Evolutionary conservation across 441 rosid genomes (phyloP), one percentile per base, ranked within the genome.

Genomic region (Erodium trifolium): DNA sequence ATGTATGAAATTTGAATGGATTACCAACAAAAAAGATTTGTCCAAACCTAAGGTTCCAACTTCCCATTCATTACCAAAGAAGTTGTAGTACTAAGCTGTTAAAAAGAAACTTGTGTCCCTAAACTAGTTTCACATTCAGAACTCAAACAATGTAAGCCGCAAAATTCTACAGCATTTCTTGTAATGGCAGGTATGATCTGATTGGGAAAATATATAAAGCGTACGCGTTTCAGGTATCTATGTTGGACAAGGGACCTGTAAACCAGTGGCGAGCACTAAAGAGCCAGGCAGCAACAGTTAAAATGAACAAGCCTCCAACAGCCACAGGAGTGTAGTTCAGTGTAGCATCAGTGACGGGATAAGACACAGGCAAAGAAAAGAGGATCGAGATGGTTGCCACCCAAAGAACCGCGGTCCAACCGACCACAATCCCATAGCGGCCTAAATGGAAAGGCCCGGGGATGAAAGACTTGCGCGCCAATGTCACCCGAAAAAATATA

Each of bases 291-390:
- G 79, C 73, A 49, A 86, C 75, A 0, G 83, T 75, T 19, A 93
- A 77, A 68, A 85, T 37, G 55, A 88, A 60, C 84, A 91, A 70
- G 73, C 97, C 96, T 51, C 87, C 80, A 1, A 93, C 97, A 1
- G 99, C 99, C 27, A 91, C 91, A 0, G 99, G 99, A 43, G 98
- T 91, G 82, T 93, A 93, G 85, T 89, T 91, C 74, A 91, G 96
- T 4, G 93, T 93, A 83, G 89, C 83, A 0, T 77, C 72, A 34
- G 96, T 84, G 70, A 91, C 73, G 17, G 99, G 99, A 76, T 89
- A 91, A 3, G 89, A 82, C 53, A 93, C 97, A 2, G 99, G 99
- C 81, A 89, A 77, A 7, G 99, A 93, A 84, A 93, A 93, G 75
- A 93, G 89, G 31, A 93, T 82, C 0, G 96, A 86, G 64, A 93